Percentiles rank a stretch among this genome's conserved stretches.
Conservation (phyloP, 2,329 filamentous ascomycete genomes). For the Neopestalotiopsis sp. region DNA sequence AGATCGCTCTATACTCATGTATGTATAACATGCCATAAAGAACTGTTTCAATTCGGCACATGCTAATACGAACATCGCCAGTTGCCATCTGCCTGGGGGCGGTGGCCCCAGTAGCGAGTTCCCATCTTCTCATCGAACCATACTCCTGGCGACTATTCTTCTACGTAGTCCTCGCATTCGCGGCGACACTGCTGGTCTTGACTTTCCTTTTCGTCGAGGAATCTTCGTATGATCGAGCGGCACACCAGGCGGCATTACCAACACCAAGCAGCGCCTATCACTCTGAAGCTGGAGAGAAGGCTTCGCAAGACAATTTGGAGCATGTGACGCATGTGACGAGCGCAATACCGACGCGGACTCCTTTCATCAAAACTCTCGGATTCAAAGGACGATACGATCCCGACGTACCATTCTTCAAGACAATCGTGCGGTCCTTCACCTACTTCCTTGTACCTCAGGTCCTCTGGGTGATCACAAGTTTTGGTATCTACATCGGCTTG, state of each 20-base stretch:
- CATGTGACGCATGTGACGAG: neutral
- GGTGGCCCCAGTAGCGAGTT: conserved; percentile 62
- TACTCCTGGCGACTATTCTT: conserved; percentile 67
- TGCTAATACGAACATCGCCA: conserved; percentile 21
- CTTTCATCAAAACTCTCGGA: conserved; percentile 44
- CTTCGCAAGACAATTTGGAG: conserved; percentile 26
- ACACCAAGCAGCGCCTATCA: conserved; percentile 22
- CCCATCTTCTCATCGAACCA: conserved; percentile 64
- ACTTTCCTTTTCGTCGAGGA: conserved; percentile 61
- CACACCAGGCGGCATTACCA: conserved; percentile 21
- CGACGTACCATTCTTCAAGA: conserved; percentile 44
- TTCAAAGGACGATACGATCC: conserved; percentile 44
- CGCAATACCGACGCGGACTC: conserved; percentile 39
- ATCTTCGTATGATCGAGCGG: conserved; percentile 47
- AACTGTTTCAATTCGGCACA: neutral
- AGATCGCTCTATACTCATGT: conserved; percentile 65
- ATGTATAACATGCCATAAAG: conserved; percentile 12
- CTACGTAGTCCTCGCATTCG: conserved; percentile 64
- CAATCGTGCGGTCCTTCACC: conserved; percentile 48
- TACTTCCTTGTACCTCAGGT: conserved; percentile 51
- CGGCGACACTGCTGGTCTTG: conserved; percentile 46
- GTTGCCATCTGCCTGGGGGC: conserved; percentile 61
- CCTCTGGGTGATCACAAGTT: conserved; percentile 51
- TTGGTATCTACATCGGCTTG: conserved; percentile 51
- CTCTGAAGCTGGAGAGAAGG: conserved; percentile 32